Conservation (phyloP, 1,284 basidiomycete genomes). For the Ceratobasidium sp. region DNA sequence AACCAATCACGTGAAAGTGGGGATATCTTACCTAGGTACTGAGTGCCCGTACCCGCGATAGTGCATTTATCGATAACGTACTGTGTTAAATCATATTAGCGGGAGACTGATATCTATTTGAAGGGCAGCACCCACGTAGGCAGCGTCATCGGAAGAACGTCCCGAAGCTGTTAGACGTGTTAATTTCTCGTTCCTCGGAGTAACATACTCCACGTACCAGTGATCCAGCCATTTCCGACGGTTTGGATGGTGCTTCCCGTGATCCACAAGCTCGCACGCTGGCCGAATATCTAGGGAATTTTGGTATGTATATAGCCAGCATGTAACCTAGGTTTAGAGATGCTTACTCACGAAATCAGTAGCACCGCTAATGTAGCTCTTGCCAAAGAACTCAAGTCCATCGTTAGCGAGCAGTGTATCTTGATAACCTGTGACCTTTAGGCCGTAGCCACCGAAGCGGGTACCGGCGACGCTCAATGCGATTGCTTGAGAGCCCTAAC, state of each 20-base stretch:
- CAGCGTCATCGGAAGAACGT: constrained; percentile 47
- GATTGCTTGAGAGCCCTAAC: constrained; percentile 49
- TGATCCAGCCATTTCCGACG: constrained; percentile 50
- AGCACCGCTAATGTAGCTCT: constrained; percentile 48
- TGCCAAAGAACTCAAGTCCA: constrained; percentile 49
- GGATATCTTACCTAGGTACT: constrained; percentile 18
- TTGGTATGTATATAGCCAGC: neutral
- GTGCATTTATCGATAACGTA: constrained; percentile 48
- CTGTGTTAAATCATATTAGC: constrained; percentile 15
- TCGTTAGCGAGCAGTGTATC: constrained; percentile 51
- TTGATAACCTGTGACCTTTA: constrained; percentile 50
- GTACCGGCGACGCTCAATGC: constrained; percentile 50
- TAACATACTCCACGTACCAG: constrained; percentile 31
- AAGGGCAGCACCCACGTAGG: constrained; percentile 47
- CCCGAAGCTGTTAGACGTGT: constrained; percentile 23
- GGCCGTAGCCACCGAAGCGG: constrained; percentile 49
- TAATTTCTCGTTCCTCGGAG: neutral
- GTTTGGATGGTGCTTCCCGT: constrained; percentile 46
- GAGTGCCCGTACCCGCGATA: constrained; percentile 40
- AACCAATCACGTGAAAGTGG: neutral
- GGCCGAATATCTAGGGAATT: constrained; percentile 34
- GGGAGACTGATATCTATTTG: too few relatives aligned
- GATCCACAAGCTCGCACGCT: constrained; percentile 43
- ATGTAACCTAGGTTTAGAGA: neutral
- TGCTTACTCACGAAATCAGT: constrained; percentile 49